Evolutionary conservation across 2,329 filamentous ascomycete species (phyloP).

Genomic region (Dactylonectria macrodidyma): DNA sequence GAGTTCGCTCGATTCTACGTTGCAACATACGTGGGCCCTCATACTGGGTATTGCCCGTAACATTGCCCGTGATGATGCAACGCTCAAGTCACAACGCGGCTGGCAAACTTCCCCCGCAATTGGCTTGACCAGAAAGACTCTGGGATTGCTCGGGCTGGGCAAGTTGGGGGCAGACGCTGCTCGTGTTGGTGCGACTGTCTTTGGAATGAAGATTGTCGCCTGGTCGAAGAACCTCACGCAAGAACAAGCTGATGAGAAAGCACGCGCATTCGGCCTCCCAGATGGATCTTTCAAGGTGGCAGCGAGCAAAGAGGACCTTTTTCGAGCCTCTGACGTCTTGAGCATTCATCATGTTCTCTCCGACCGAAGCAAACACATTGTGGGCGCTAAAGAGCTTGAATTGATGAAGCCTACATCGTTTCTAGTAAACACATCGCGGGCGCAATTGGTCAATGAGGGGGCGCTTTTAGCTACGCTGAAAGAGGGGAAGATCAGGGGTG

Average conservation of each 20-base stretch:
- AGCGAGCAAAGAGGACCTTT: constrained; percentile 75
- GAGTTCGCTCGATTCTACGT: constrained; percentile 62
- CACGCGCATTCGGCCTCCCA: too few species aligned
- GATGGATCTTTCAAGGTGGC: constrained; percentile 45
- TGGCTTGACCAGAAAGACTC: constrained; percentile 70
- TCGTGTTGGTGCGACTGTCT: constrained; percentile 70
- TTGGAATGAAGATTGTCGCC: constrained; percentile 75
- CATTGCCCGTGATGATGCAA: constrained; percentile 56
- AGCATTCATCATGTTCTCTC: constrained; percentile 79
- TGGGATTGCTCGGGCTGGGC: constrained; percentile 74
- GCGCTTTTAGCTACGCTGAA: too few species aligned
- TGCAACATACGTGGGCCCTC: constrained; percentile 70
- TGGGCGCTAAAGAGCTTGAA: constrained; percentile 55
- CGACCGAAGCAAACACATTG: constrained; percentile 72
- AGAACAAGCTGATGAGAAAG: constrained; percentile 61
- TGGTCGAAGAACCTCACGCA: constrained; percentile 78
- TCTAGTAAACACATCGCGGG: too few species aligned
- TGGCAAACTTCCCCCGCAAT: too few species aligned
- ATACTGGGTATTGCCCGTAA: constrained; percentile 71
- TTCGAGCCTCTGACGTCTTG: constrained; percentile 73
- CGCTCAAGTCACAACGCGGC: too few species aligned
- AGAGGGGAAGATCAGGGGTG: too few species aligned
- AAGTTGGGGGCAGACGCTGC: constrained; percentile 64
- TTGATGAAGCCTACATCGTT: too few species aligned
- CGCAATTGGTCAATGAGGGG: constrained; percentile 2